phyloP scores from a whole-genome alignment of 2,329 filamentous ascomycete genomes.

The Penicillium sp. region DNA sequence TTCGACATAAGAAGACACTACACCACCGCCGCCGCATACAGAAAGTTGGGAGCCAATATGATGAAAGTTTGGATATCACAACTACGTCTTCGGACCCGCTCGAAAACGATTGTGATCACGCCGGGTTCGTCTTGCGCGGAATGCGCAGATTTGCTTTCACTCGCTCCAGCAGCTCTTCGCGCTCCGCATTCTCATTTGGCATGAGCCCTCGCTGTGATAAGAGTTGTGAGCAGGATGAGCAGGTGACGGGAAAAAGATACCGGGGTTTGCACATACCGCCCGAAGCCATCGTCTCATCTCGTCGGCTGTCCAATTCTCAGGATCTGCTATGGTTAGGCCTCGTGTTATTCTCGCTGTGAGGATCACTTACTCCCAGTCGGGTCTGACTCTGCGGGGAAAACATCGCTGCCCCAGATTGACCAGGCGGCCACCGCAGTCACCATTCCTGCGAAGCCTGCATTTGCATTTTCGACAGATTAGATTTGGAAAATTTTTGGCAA shows the following conservation, averaged over 20 bases:
- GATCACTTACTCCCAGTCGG: constrained; percentile 63
- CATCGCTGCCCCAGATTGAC: constrained; percentile 78
- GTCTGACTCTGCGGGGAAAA: constrained; percentile 71
- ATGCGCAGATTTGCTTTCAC: constrained; percentile 64
- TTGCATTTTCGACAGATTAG: constrained; percentile 23
- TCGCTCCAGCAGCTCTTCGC: constrained; percentile 62
- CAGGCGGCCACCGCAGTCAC: constrained; percentile 76
- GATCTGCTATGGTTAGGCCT: constrained; percentile 45
- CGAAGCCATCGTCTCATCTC: constrained; percentile 78
- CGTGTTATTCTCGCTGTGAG: background rate
- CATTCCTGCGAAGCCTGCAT: constrained; percentile 70
- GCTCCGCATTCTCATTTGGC: constrained; percentile 55
- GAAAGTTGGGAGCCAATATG: background rate
- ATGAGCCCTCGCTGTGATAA: constrained; percentile 57
- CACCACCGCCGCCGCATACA: background rate
- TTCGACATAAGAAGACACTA: background rate
- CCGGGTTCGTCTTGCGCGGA: constrained; percentile 27
- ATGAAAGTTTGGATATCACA: background rate
- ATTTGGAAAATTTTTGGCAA: background rate
- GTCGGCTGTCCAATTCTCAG: constrained; percentile 68
- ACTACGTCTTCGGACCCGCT: background rate
- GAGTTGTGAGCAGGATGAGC: background rate
- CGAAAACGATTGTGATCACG: constrained; percentile 8
- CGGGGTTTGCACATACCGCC: constrained; percentile 55
- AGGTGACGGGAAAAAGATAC: background rate